Evolutionary conservation across 371 early-diverging fungal species (phyloP), one percentile per base, ranked within the genome.

Genomic region (Circinella minor): DNA sequence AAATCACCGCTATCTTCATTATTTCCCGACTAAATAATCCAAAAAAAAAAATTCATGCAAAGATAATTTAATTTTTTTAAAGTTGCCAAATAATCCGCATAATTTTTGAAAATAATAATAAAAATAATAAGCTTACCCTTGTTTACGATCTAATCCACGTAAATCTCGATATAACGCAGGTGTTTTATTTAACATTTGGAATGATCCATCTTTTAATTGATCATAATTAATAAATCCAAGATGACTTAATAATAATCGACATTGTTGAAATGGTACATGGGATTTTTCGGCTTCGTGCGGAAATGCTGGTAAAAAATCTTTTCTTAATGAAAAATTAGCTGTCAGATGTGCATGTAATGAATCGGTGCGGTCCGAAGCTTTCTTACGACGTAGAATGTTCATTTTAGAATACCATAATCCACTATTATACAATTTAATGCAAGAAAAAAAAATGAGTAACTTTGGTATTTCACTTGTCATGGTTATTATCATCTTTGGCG

Each of bases 1-100:
- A 98, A 4, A 97, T 74, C 1, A 98, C 69, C 0, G 94, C 99
- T 49, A 96, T 84, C 68, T 98, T 98, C 76, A 96, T 89, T 0
- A 89, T 90, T 75, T 97, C 98, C 4, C 94, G 90, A 6, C 89
- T 84, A 80, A 36, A 43, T 9, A 36, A 43, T 9, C 11, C 15
- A 71, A 20, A 5, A 15, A 34, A 17, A 37, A 14, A 37, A 6
- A 8, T 9, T 17, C 8, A 71, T 43, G 59, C 34, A 48, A 38
- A 15, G 1, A n/a, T 4, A 8, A 14, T 17, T 27, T 27, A 61
- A 59, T n/a, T 27, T 27, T 47, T 51, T 51, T 51, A 51, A 51
- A 51, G 51, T 51, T 51, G n/a, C 17, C n/a, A 51, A 51, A 51
- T 51, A 1, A 17, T 51, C 51, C 51, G 51, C 51, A 14, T 17